These are phyloP conservation scores for Emergomyces orientalis DNA, from an alignment of 2,329 filamentous ascomycete genomes.

Conservation along the genomic window DNA sequence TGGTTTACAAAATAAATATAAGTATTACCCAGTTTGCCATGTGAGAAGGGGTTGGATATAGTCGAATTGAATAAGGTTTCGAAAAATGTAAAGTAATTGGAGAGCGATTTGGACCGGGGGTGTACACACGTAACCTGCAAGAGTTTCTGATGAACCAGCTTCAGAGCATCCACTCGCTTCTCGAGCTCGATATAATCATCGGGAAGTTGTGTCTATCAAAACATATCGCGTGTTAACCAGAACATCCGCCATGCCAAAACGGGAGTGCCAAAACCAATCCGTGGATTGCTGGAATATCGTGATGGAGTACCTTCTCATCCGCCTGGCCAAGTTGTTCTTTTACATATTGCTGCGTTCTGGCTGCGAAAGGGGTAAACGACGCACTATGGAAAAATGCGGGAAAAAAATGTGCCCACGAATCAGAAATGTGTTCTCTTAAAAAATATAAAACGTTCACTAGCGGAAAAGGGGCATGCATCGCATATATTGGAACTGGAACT, in stretches of 20 bases:
- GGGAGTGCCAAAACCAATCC: not conserved
- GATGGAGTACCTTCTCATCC: constrained; percentile 67
- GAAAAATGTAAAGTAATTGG: not conserved
- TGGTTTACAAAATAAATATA: not conserved
- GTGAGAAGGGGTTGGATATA: not conserved
- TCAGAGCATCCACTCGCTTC: constrained; percentile 95
- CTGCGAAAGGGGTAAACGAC: constrained; percentile 82
- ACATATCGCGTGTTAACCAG: constrained; percentile 6
- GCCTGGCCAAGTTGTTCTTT: constrained; percentile 94
- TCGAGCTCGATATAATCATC: constrained; percentile 97
- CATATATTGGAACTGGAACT: constrained; percentile 17
- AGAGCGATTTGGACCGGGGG: not conserved
- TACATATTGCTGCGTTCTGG: constrained; percentile 91
- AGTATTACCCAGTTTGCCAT: not conserved
- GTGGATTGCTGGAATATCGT: not conserved
- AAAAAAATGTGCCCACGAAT: constrained; percentile 9
- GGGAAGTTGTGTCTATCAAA: constrained; percentile 80
- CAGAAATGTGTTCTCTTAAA: not conserved
- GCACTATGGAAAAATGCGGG: constrained; percentile 55
- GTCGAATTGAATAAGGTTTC: not conserved
- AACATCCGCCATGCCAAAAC: not conserved
- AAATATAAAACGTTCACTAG: not conserved
- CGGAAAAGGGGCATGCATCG: constrained; percentile 23
- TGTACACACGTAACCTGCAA: constrained; percentile 73
- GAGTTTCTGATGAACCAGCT: constrained; percentile 94